Evolutionary conservation across 140 eudicot species (phyloP).

Genomic region (Anethum foeniculum): DNA sequence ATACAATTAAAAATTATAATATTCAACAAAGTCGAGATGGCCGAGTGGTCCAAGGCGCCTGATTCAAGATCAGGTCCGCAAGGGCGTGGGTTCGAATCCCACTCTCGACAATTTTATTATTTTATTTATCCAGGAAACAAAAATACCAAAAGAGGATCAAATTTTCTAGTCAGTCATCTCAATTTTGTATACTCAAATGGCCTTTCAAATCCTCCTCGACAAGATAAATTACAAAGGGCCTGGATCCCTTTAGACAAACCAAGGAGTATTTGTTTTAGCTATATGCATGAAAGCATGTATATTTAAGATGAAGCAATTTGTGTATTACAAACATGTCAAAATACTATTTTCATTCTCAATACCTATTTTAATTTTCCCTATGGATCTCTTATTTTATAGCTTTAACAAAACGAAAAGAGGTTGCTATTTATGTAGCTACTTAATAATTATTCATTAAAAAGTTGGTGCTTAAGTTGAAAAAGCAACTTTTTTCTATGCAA

Average conservation of each 20-base stretch:
- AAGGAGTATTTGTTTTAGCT: too few relatives aligned
- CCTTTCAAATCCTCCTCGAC: background rate
- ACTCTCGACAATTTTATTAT: conserved; percentile 37
- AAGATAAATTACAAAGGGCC: background rate
- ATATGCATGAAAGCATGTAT: too few relatives aligned
- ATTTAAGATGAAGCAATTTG: too few relatives aligned
- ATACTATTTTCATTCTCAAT: too few relatives aligned
- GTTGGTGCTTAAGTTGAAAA: conserved; percentile 6
- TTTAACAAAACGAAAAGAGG: background rate
- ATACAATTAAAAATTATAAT: background rate
- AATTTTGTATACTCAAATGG: too few relatives aligned
- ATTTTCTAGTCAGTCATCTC: too few relatives aligned
- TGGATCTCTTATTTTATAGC: too few relatives aligned
- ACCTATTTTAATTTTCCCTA: too few relatives aligned
- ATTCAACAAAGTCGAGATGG: conserved; percentile 40
- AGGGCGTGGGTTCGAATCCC: conserved; percentile 99
- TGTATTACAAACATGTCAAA: too few relatives aligned
- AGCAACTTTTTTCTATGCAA: conserved; percentile 56
- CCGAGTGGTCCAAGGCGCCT: conserved; percentile 99
- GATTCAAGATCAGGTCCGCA: conserved; percentile 98
- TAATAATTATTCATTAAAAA: background rate
- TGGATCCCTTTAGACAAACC: background rate
- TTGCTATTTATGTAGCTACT: background rate
- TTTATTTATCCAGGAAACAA: too few relatives aligned
- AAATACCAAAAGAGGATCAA: background rate